Evolutionary conservation across 2,329 filamentous ascomycete species (phyloP).

Genomic region (Chaetothyriales sp.): DNA sequence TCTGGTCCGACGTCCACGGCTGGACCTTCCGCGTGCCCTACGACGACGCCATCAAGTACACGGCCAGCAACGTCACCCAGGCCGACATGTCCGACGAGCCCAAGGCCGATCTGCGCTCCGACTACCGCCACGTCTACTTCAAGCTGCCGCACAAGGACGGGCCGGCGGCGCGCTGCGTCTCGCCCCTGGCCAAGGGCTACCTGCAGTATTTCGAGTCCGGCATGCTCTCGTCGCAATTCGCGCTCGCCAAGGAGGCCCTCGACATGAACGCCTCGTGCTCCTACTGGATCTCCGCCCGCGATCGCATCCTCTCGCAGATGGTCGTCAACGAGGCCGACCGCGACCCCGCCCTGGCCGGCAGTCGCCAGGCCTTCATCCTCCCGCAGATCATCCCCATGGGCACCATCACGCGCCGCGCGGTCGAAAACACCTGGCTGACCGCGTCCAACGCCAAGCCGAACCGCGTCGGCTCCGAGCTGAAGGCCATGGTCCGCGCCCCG

Average conservation of each 20-base stretch:
- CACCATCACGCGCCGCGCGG: constrained; percentile 82
- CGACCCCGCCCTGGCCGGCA: constrained; percentile 16
- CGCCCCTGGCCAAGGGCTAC: constrained; percentile 83
- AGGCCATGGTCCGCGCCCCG: constrained; percentile 90
- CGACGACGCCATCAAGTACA: constrained; percentile 50
- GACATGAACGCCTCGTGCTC: constrained; percentile 99
- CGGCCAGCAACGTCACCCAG: constrained; percentile 54
- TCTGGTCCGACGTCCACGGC: constrained; percentile 86
- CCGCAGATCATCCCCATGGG: constrained; percentile 98
- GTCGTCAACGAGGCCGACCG: constrained; percentile 68
- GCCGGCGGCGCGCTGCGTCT: constrained; percentile 67
- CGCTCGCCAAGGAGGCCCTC: constrained; percentile 83
- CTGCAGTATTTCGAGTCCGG: constrained; percentile 83
- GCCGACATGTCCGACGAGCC: constrained; percentile 69
- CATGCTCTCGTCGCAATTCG: constrained; percentile 70
- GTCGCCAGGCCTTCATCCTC: constrained; percentile 65
- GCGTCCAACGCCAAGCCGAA: constrained; percentile 95
- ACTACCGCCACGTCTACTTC: constrained; percentile 58
- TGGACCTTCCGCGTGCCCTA: constrained; percentile 77
- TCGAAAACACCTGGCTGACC: constrained; percentile 97
- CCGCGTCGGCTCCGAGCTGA: constrained; percentile 88
- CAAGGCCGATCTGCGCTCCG: constrained; percentile 50
- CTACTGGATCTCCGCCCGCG: constrained; percentile 94
- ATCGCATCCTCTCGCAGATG: constrained; percentile 88
- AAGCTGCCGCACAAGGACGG: constrained; percentile 96